A percentile compares a stretch with the other conserved stretches of the same genome.
phyloP scores from a whole-genome alignment of 345 rosid genomes.

The Streptanthus diversifolius region DNA sequence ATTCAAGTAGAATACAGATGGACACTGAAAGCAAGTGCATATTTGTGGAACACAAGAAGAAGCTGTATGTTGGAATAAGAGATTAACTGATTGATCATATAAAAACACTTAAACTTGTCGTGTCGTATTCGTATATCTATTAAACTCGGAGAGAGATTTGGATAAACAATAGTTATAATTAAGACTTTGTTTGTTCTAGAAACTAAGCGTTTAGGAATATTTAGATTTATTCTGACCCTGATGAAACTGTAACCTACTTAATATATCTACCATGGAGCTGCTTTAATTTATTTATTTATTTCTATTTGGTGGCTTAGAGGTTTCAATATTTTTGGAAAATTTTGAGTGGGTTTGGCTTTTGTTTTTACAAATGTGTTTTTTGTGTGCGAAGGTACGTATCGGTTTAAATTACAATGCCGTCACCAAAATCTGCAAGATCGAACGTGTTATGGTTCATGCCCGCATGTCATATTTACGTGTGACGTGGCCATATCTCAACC shows the following conservation, averaged over 20 bases:
- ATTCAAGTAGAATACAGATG: background rate
- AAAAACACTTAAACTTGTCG: background rate
- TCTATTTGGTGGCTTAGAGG: background rate
- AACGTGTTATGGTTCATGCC: constrained; percentile 24
- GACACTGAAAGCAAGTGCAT: background rate
- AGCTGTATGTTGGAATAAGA: background rate
- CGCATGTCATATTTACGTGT: constrained; percentile 2
- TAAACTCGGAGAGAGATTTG: background rate
- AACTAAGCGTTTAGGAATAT: background rate
- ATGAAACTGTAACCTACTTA: background rate
- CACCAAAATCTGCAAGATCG: background rate
- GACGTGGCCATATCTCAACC: constrained; percentile 19
- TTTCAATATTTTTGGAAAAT: background rate
- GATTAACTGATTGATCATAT: background rate
- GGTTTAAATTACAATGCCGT: background rate
- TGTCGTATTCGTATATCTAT: background rate
- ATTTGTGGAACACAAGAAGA: background rate
- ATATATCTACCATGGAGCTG: background rate
- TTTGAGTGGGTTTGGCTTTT: background rate
- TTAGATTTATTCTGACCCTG: background rate
- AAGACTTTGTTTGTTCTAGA: background rate
- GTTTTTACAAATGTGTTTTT: background rate
- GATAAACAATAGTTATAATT: no score
- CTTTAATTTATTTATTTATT: background rate
- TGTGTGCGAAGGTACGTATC: background rate